These are phyloP conservation scores for Setomelanomma holmii DNA, from an alignment of 2,329 filamentous ascomycete genomes.

Conservation along the genomic window DNA sequence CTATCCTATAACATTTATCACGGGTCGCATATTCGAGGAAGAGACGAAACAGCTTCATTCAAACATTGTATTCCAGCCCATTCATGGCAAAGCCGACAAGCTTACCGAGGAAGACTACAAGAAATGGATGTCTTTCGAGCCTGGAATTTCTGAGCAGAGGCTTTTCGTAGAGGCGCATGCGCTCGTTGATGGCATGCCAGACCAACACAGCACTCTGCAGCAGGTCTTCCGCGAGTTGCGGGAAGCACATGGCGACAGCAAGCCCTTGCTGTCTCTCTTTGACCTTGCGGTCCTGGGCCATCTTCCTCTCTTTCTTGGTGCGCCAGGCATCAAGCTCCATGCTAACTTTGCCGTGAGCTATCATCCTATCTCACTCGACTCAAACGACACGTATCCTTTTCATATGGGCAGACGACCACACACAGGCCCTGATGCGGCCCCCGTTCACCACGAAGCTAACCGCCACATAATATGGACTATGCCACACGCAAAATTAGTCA, in stretches of 20 bases:
- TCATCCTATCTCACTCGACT: conserved; percentile 16
- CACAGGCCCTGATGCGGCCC: conserved; percentile 14
- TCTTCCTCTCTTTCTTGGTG: conserved; percentile 35
- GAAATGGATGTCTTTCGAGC: conserved; percentile 30
- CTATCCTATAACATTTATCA: conserved; percentile 54
- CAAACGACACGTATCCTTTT: conserved; percentile 27
- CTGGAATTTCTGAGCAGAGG: conserved; percentile 32
- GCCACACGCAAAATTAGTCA: conserved; percentile 14
- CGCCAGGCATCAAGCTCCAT: conserved; percentile 47
- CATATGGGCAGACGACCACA: conserved; percentile 19
- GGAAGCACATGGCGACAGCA: conserved; percentile 36
- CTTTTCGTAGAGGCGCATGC: conserved; percentile 45
- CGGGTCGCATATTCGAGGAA: conserved; percentile 46
- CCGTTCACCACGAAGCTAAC: conserved; percentile 17
- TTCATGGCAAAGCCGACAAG: conserved; percentile 36
- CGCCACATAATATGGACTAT: conserved; percentile 3
- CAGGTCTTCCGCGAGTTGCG: conserved; percentile 35
- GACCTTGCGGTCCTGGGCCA: conserved; percentile 52
- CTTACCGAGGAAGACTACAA: conserved; percentile 26
- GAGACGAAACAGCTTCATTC: conserved; percentile 42
- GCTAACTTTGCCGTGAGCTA: conserved; percentile 52
- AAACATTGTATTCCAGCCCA: conserved; percentile 50
- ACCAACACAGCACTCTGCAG: conserved; percentile 44
- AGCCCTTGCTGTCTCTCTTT: conserved; percentile 54
- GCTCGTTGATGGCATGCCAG: conserved; percentile 45